phyloP scores from a whole-genome alignment of 192 early-diverging fungal species.

The Entomortierella lignicola region DNA sequence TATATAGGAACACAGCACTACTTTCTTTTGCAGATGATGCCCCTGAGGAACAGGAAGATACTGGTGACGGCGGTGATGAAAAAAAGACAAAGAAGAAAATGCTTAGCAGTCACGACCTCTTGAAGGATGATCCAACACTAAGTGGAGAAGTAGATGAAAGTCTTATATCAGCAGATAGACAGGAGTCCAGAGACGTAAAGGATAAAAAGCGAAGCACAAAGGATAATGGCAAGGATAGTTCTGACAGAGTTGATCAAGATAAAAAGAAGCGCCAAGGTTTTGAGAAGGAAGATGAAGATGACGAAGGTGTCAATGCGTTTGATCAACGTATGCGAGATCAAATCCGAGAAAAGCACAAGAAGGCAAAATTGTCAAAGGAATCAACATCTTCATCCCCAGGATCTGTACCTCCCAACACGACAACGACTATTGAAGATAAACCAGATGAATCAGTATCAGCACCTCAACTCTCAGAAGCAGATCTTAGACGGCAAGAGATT shows the following conservation, averaged over 20 bases:
- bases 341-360: conserved; percentile 43
- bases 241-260: background rate
- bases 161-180: background rate
- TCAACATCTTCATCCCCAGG: conserved; percentile 14
- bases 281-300: conserved; percentile 20
- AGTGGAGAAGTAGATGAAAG: conserved; percentile 28
- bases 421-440: conserved; percentile 2
- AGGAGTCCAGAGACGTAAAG: background rate
- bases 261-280: conserved; percentile 1
- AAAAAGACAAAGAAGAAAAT: conserved; percentile 65
- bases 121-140: conserved; percentile 59
- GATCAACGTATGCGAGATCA: conserved; percentile 61
- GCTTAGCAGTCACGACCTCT: conserved; percentile 82
- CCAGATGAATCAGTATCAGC: background rate
- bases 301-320: conserved; percentile 46
- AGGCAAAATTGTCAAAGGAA: conserved; percentile 34
- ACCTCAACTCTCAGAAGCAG: conserved; percentile 15
- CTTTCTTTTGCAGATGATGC: conserved; percentile 94
- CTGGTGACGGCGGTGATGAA: conserved; percentile 15
- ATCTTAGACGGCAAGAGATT: conserved; percentile 64
- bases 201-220: conserved; percentile 8
- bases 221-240: background rate
- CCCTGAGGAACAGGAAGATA: conserved; percentile 60
- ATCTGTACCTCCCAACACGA: background rate
- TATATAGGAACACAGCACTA: conserved; percentile 73